These are phyloP conservation scores for Rasamsonia emersonii DNA, from an alignment of 2,329 filamentous ascomycete genomes.

Conservation along the genomic window DNA sequence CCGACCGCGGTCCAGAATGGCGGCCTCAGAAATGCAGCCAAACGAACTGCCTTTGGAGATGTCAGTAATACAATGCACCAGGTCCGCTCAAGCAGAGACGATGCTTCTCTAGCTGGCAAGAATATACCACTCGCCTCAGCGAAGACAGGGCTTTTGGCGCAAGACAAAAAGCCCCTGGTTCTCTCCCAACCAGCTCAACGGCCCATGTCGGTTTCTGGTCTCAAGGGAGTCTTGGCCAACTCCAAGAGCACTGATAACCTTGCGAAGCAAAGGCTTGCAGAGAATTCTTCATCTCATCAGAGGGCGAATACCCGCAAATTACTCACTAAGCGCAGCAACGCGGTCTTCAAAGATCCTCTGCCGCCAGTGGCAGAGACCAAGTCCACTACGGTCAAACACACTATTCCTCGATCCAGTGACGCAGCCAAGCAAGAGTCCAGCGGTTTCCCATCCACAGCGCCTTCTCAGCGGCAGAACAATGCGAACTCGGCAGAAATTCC, in stretches of 20 bases:
- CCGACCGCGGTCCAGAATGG: slow-evolving; percentile 46
- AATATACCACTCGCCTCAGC: slow-evolving; percentile 25
- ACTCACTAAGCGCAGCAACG: slow-evolving; percentile 44
- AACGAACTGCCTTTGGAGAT: slow-evolving; percentile 73
- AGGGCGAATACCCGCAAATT: slow-evolving; percentile 38
- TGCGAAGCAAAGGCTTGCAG: slow-evolving; percentile 22
- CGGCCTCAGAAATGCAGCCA: slow-evolving; percentile 56
- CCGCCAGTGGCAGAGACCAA: slow-evolving; percentile 26
- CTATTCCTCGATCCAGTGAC: slow-evolving; percentile 13
- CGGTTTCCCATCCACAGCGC: slow-evolving; percentile 8
- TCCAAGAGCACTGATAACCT: slow-evolving; percentile 23
- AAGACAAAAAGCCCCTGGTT: slow-evolving; percentile 38
- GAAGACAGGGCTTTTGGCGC: slow-evolving; percentile 18
- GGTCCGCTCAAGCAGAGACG: slow-evolving; percentile 44
- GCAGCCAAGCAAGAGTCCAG: slow-evolving; percentile 12
- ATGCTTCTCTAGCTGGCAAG: slow-evolving; percentile 44
- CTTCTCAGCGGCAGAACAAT: slow-evolving; percentile 8
- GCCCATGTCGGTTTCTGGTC: slow-evolving; percentile 35
- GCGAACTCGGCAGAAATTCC: too few relatives aligned
- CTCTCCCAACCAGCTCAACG: slow-evolving; percentile 55
- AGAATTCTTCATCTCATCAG: slow-evolving; percentile 17
- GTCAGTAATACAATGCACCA: slow-evolving; percentile 59
- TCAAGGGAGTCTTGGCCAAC: slow-evolving; percentile 31
- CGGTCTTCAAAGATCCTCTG: slow-evolving; percentile 46
- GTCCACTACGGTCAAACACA: slow-evolving; percentile 23